Evolutionary conservation across 257 asterid species (phyloP).

Genomic region (Sherardia arvensis): DNA sequence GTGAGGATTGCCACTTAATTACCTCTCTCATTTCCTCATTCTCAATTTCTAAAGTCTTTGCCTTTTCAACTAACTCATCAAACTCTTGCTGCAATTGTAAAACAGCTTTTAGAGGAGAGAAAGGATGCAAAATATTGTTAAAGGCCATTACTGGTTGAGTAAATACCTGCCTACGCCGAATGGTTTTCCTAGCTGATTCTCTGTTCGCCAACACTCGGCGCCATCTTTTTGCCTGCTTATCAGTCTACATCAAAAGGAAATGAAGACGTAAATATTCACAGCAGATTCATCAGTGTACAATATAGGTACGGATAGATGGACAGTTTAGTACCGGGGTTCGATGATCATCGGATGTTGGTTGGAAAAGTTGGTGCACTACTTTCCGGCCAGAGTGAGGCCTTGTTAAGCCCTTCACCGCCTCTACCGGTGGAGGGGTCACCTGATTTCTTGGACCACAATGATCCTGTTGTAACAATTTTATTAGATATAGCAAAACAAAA

Average conservation of each 20-base stretch:
- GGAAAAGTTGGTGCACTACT: not conserved
- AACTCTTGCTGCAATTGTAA: slow-evolving; percentile 29
- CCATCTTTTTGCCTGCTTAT: slow-evolving; percentile 47
- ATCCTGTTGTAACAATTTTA: not conserved
- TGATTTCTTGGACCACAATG: not conserved
- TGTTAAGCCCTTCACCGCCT: not conserved
- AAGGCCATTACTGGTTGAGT: no score
- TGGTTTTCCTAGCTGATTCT: slow-evolving; percentile 88
- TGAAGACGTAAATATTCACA: not conserved
- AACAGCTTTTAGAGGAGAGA: not conserved
- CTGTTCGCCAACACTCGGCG: slow-evolving; percentile 74
- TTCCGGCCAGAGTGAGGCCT: not conserved
- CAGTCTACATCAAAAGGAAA: slow-evolving; percentile 38
- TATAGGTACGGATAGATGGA: not conserved
- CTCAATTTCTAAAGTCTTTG: slow-evolving; percentile 33
- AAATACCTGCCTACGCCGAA: slow-evolving; percentile 51
- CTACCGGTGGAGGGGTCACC: not conserved
- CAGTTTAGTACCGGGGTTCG: not conserved
- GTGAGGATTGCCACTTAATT: not conserved
- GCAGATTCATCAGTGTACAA: not conserved
- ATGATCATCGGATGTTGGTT: not conserved
- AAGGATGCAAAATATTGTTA: no score
- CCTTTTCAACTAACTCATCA: slow-evolving; percentile 35
- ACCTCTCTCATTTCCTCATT: slow-evolving; percentile 54
- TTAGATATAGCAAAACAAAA: no score